Percentiles rank a stretch among this genome's conserved stretches.
Conservation (phyloP, 1,139 yeast genomes). For the Yamadazyma triangularis region DNA sequence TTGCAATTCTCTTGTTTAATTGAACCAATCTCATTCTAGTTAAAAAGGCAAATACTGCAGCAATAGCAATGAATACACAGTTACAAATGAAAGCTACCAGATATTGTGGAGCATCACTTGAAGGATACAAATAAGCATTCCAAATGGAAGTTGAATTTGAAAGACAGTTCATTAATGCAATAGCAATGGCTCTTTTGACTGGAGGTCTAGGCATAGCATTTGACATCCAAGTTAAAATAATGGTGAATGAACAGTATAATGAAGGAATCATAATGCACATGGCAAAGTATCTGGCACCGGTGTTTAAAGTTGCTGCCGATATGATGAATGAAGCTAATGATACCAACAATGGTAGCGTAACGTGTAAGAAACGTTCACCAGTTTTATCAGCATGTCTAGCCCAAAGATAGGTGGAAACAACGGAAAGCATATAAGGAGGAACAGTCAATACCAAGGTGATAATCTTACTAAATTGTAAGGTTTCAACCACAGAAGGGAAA, state of each 20-base stretch:
- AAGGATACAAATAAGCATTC: constrained; percentile 48
- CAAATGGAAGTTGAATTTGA: constrained; percentile 52
- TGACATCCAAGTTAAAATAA: constrained; percentile 54
- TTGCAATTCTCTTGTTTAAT: constrained; percentile 40
- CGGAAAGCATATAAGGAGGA: constrained; percentile 57
- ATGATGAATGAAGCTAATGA: constrained; percentile 50
- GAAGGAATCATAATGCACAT: constrained; percentile 62
- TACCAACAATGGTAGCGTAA: constrained; percentile 38
- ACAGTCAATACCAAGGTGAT: constrained; percentile 54
- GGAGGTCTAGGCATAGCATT: constrained; percentile 51
- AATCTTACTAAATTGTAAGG: constrained; percentile 46
- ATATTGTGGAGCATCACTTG: constrained; percentile 39
- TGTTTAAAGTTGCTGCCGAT: constrained; percentile 49
- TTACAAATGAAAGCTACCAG: constrained; percentile 45
- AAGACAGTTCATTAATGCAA: constrained; percentile 48
- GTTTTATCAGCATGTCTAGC: constrained; percentile 55
- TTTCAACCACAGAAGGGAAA: constrained; percentile 57
- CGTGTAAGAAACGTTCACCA: constrained; percentile 55
- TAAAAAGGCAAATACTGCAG: constrained; percentile 35
- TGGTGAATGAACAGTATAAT: constrained; percentile 52
- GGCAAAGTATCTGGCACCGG: constrained; percentile 57
- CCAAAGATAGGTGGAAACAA: constrained; percentile 49
- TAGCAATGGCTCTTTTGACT: constrained; percentile 48
- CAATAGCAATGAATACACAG: constrained; percentile 40
- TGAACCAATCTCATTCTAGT: constrained; percentile 34